Base-by-base conservation (phyloP, 768 basidiomycete genomes). In the Asterophora parasitica region DNA sequence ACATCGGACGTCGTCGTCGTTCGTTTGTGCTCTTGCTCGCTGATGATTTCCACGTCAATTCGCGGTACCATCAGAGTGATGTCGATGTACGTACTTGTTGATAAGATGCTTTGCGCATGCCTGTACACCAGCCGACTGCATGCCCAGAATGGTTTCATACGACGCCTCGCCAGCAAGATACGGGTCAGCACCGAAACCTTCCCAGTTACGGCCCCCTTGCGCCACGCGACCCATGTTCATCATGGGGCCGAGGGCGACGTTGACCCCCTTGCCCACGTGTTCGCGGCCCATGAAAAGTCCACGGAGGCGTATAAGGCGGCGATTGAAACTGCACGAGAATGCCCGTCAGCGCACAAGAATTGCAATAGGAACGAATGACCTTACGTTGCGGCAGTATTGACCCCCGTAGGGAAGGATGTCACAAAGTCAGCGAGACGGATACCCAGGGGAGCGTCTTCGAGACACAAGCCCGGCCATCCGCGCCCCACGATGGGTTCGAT, bases 111-210 rank as follows among this genome's bases (percentile, higher is more conserved):
- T 93, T 9, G 88, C 89, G 50, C 85, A 89, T 0, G 91, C 89
- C 60, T 91, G 88, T 0, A 92, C 86, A 32, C 92, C 92, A 7
- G 67, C 75, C 17, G 69, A 58, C 60, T 96, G 92, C 68, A 94
- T 65, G 6, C 92, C 92, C 13, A 88, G 67, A 44, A 94, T 79
- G 0, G 91, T 94, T 64, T 92, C 87, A 48, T 82, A 85, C 4
- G 83, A 78, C 1, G 74, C 71, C 59, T 89, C 90, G 10, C 93
- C 91, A n/a, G 78, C 58, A 12, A 95, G 70, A 68, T 81, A 95
- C 0, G 93, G 93, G 62, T 96, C 93, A 8, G 78, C 90, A 26
- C 92, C 92, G 49, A 92, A 93, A n/a, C 90, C 91, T 72, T 95
- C 93, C 89, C 91, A 95, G 65, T 93, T 92, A 23, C 93, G 74